A percentile compares a stretch with the other conserved stretches of the same genome.
These are phyloP conservation scores for Cymbopogon flexuosus DNA, from an alignment of 202 grass and related monocot genomes.

Conservation along the genomic window DNA sequence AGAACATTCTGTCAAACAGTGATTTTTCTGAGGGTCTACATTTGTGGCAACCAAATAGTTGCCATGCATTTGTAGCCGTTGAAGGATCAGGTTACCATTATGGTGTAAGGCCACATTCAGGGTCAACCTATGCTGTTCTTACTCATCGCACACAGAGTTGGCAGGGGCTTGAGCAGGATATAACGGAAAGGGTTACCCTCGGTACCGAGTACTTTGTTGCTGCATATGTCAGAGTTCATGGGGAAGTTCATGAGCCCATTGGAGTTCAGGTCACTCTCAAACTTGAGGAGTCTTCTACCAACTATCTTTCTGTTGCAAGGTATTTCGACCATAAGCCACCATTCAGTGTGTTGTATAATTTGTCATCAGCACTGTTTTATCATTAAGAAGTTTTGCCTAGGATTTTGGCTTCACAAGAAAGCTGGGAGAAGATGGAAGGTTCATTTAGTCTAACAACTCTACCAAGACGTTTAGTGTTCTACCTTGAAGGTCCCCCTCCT, in stretches of 20 bases:
- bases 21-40: conserved; percentile 74
- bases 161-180: conserved; percentile 89
- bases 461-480: conserved; percentile 62
- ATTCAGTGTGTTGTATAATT: conserved; percentile 18
- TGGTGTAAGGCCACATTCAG: conserved; percentile 71
- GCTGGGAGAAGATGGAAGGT: conserved; percentile 88
- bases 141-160: conserved; percentile 67
- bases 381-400: conserved; percentile 39
- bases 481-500: conserved; percentile 75
- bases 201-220: conserved; percentile 58
- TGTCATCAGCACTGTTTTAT: conserved; percentile 6
- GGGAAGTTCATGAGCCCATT: conserved; percentile 46
- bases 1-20: conserved; percentile 69
- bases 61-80: conserved; percentile 57
- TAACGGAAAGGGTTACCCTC: conserved; percentile 52
- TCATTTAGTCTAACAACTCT: conserved; percentile 66
- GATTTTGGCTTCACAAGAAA: conserved; percentile 47
- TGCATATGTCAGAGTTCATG: conserved; percentile 61
- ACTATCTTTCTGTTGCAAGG: conserved; percentile 58
- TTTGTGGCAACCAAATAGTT: conserved; percentile 70
- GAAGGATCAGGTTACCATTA: conserved; percentile 59
- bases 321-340: conserved; percentile 33
- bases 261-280: conserved; percentile 64
- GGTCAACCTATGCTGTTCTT: conserved; percentile 66
- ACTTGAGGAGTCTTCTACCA: conserved; percentile 59